A percentile compares a stretch with the other conserved stretches of the same genome.
phyloP scores from a whole-genome alignment of 2,329 filamentous ascomycete species.

The Trichoderma breve region DNA sequence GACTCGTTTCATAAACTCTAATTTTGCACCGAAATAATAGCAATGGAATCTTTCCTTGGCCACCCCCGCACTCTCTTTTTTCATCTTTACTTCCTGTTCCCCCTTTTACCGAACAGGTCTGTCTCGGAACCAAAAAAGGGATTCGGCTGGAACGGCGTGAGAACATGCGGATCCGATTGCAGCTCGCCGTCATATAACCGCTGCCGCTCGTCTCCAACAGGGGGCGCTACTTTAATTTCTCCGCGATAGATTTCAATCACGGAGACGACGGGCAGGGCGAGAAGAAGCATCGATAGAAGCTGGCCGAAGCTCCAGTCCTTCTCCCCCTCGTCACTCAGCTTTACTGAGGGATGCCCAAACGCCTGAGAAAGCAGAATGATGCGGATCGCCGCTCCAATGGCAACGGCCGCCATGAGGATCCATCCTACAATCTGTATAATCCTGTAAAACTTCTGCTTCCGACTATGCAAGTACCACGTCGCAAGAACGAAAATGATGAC shows the following conservation, averaged over 20 bases:
- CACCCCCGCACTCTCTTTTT: not conserved
- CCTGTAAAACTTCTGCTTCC: conserved; percentile 53
- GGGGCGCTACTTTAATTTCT: conserved; percentile 43
- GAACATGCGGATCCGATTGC: conserved; percentile 30
- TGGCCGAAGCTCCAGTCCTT: conserved; percentile 63
- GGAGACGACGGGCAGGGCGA: conserved; percentile 59
- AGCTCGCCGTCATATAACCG: conserved; percentile 43
- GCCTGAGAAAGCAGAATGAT: conserved; percentile 59
- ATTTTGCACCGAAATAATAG: not conserved
- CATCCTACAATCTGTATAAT: conserved; percentile 53
- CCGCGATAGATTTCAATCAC: conserved; percentile 58
- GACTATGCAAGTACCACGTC: conserved; percentile 63
- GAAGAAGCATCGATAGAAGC: conserved; percentile 57
- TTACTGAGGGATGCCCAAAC: conserved; percentile 53
- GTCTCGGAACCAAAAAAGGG: conserved; percentile 43
- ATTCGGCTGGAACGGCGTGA: conserved; percentile 43
- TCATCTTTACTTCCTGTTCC: not conserved
- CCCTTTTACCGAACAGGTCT: conserved; percentile 36
- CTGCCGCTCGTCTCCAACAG: conserved; percentile 40
- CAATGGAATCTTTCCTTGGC: not conserved
- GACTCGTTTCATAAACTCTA: not conserved
- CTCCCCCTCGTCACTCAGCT: conserved; percentile 52
- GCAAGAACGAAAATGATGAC: conserved; percentile 56
- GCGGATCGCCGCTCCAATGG: conserved; percentile 56
- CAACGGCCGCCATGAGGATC: conserved; percentile 55